phyloP scores from a whole-genome alignment of 2,329 filamentous ascomycete species.

The Periglandula ipomoeae region DNA sequence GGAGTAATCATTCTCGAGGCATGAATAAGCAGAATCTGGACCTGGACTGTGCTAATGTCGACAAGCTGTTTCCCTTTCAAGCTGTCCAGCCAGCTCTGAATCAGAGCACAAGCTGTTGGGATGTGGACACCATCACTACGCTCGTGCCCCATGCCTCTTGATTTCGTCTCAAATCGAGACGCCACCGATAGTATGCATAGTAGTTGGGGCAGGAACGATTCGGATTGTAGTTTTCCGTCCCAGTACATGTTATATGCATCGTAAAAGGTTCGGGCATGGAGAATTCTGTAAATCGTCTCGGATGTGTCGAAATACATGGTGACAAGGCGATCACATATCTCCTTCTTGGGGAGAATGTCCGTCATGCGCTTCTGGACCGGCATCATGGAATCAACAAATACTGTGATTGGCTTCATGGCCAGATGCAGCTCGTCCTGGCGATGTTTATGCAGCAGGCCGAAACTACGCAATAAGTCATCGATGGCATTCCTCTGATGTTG shows the following conservation, averaged over 20 bases:
- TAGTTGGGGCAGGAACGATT: conserved; percentile 45
- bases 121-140: conserved; percentile 46
- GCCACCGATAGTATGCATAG: conserved; percentile 44
- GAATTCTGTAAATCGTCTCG: conserved; percentile 43
- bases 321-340: conserved; percentile 42
- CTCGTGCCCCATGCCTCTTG: conserved; percentile 40
- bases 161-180: conserved; percentile 42
- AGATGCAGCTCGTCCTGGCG: conserved; percentile 39
- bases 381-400: conserved; percentile 51
- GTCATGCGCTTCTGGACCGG: conserved; percentile 48
- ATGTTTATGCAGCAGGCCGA: conserved; percentile 37
- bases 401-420: conserved; percentile 40
- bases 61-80: conserved; percentile 43
- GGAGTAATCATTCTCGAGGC: conserved; percentile 43
- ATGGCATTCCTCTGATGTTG: conserved; percentile 16
- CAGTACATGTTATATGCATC: conserved; percentile 43
- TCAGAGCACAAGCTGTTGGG: conserved; percentile 46
- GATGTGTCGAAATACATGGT: conserved; percentile 39
- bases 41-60: conserved; percentile 44
- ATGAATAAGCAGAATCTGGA: conserved; percentile 43
- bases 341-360: conserved; percentile 42
- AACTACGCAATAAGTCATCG: conserved; percentile 32
- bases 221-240: conserved; percentile 35
- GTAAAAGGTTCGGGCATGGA: conserved; percentile 43
- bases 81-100: conserved; percentile 43